Conservation (phyloP, 2,329 filamentous ascomycete species). For the Aspergillus uvarum region DNA sequence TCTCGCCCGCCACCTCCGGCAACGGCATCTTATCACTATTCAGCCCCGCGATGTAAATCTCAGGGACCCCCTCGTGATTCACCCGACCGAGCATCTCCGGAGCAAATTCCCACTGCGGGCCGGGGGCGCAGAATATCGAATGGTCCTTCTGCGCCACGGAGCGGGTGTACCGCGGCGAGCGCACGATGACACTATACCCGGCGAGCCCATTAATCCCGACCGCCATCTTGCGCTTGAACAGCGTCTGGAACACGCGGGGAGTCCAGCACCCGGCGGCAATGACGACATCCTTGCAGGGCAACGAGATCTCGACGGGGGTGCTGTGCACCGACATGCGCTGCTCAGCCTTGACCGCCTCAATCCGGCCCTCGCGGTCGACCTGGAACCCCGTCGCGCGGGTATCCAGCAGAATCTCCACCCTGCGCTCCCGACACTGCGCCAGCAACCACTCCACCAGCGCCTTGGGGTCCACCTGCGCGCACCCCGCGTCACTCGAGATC, state of each 20-base stretch:
- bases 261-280: background rate
- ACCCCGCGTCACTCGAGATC: background rate
- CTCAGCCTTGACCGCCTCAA: background rate
- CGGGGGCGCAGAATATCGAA: background rate
- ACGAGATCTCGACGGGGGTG: background rate
- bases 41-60: background rate
- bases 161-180: background rate
- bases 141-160: background rate
- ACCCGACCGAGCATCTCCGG: background rate
- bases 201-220: background rate
- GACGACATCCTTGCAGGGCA: background rate
- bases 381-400: background rate
- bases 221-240: background rate
- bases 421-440: background rate
- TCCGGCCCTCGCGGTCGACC: background rate
- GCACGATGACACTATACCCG: background rate
- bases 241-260: background rate
- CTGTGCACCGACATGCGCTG: background rate
- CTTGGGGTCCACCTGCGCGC: background rate
- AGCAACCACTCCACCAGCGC: background rate
- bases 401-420: background rate
- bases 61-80: background rate
- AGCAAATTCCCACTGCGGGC: background rate
- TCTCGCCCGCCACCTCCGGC: background rate
- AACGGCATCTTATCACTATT: background rate